Evolutionary conservation across 192 early-diverging fungal species (phyloP), one percentile per base, ranked within the genome.

Genomic region (Entomortierella beljakovae): DNA sequence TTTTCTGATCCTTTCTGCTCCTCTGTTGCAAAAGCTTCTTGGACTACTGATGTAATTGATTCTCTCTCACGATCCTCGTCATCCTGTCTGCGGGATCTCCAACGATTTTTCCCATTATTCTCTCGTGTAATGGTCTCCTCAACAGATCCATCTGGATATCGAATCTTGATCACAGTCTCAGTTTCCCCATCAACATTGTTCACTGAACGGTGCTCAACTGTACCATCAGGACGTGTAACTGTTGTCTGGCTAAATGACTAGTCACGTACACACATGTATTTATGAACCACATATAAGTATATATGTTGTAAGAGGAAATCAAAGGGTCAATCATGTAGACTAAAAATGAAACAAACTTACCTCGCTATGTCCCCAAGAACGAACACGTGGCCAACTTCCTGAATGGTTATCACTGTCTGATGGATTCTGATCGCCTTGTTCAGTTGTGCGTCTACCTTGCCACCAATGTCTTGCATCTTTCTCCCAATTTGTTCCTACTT

Each of bases 381-480:
- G 54, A 10, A 61, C 48, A 42, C 67, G 74, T 9, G 74, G 67
- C 74, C 74, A 79, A 22, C 64, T n/a, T 35, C 50, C 35, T 11
- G 73, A 67, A 29, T 33, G 35, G 18, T 70, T 67, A n/a, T 64
- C 67, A 0, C 62, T 51, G 15, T 77, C 31, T 0, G 0, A 0
- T 20, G 33, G 16, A 11, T 69, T 31, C 8, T 31, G 10, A 1
- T 61, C 50, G 40, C 38, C 25, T 8, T 48, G 33, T 53, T 38
- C 38, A 5, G 25, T 40, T 7, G 22, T 25, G 23, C 68, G 59
- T 18, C 62, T 57, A 26, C 67, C 43, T 16, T 77, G 74, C 74
- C 74, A 79, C 74, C 66, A 79, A 9, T 79, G 74, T 22, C 67
- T 40, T 1, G 74, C 67, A 48, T 64, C 74, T 48, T 64, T 79